Evolutionary conservation across 1,284 basidiomycete genomes (phyloP).

Genomic region (Inonotus obliquus): DNA sequence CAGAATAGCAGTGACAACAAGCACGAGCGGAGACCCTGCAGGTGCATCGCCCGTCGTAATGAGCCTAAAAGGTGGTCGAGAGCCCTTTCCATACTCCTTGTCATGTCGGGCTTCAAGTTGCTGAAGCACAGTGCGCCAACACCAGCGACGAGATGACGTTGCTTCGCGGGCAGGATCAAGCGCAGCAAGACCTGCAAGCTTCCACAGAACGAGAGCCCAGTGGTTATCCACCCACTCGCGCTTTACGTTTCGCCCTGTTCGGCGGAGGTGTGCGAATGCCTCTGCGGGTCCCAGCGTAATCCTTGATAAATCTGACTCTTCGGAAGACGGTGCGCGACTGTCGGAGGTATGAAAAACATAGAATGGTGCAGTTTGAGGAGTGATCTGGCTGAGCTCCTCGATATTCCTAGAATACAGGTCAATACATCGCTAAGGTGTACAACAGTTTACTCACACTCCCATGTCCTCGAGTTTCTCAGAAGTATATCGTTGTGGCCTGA

Average conservation of each 20-base stretch:
- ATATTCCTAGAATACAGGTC: slow-evolving; percentile 38
- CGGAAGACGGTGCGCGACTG: slow-evolving; percentile 18
- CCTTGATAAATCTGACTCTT: slow-evolving; percentile 21
- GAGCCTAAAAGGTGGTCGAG: slow-evolving; percentile 75
- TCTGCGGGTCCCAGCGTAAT: slow-evolving; percentile 44
- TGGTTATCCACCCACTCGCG: slow-evolving; percentile 88
- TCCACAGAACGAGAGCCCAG: slow-evolving; percentile 91
- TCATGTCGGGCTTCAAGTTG: slow-evolving; percentile 95
- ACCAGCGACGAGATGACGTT: slow-evolving; percentile 58
- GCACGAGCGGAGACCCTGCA: slow-evolving; percentile 70
- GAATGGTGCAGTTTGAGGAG: slow-evolving; percentile 51
- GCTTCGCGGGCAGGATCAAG: slow-evolving; percentile 62
- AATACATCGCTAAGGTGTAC: slow-evolving; percentile 7
- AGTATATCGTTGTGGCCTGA: slow-evolving; percentile 55
- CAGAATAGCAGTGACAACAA: slow-evolving; percentile 76
- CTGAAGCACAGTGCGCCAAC: slow-evolving; percentile 70
- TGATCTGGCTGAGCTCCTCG: slow-evolving; percentile 54
- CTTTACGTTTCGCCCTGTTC: slow-evolving; percentile 55
- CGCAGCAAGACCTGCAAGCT: slow-evolving; percentile 78
- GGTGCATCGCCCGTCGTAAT: slow-evolving; percentile 76
- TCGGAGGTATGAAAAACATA: slow-evolving; percentile 56
- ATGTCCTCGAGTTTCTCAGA: slow-evolving; percentile 46
- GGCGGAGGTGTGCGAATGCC: slow-evolving; percentile 48
- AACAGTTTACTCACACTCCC: slow-evolving; percentile 51
- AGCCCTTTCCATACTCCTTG: slow-evolving; percentile 75